phyloP scores from a whole-genome alignment of 257 asterid genomes.

The Solanum etuberosum region DNA sequence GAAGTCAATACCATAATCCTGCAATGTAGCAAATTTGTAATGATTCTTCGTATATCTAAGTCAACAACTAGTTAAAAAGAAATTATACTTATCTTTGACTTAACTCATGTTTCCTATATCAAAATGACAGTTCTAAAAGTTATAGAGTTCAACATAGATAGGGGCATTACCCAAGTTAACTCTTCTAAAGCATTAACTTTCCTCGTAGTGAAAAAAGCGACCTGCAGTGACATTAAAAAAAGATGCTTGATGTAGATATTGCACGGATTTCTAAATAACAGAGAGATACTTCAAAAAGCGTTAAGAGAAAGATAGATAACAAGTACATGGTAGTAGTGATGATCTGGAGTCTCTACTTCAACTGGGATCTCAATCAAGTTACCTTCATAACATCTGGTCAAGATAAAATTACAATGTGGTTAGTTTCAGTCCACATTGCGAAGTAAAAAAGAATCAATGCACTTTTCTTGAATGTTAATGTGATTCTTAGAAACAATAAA shows the following conservation, averaged over 20 bases:
- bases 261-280: neutral
- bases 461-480: neutral
- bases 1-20: slow-evolving; percentile 56
- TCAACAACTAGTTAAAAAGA: neutral
- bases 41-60: neutral
- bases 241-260: neutral
- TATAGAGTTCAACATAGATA: neutral
- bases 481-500: neutral
- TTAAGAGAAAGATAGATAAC: neutral
- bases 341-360: slow-evolving; percentile 73
- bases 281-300: neutral
- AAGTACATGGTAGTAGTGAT: slow-evolving; percentile 68
- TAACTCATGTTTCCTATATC: neutral
- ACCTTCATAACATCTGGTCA: slow-evolving; percentile 50
- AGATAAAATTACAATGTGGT: neutral
- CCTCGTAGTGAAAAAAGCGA: slow-evolving; percentile 70
- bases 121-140: neutral
- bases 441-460: neutral
- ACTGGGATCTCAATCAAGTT: slow-evolving; percentile 75
- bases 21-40: slow-evolving; percentile 5
- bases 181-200: slow-evolving; percentile 64
- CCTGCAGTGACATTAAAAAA: slow-evolving; percentile 20
- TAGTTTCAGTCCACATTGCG: neutral
- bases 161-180: slow-evolving; percentile 53
- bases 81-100: neutral